phyloP scores from a whole-genome alignment of 1,284 basidiomycete genomes.

The Hemileia vastatrix region DNA sequence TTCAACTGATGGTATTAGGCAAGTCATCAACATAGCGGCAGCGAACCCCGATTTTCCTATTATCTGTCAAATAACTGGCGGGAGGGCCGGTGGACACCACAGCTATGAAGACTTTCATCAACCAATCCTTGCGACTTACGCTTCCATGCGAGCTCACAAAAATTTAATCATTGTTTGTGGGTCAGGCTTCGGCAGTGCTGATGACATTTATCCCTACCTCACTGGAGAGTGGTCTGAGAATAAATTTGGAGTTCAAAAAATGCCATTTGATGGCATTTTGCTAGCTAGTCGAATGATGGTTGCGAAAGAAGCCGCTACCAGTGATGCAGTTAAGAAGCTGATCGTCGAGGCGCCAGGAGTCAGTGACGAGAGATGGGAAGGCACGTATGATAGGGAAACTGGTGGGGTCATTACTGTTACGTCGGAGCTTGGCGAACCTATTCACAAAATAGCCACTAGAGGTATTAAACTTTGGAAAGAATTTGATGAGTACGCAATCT shows the following conservation, averaged over 20 bases:
- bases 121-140: slow-evolving; percentile 83
- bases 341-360: slow-evolving; percentile 92
- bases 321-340: slow-evolving; percentile 85
- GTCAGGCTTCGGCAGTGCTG: slow-evolving; percentile 91
- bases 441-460: slow-evolving; percentile 96
- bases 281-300: slow-evolving; percentile 96
- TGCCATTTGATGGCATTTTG: slow-evolving; percentile 97
- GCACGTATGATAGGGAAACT: slow-evolving; percentile 85
- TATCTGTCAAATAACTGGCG: slow-evolving; percentile 97
- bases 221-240: slow-evolving; percentile 87
- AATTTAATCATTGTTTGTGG: slow-evolving; percentile 89
- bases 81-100: slow-evolving; percentile 97
- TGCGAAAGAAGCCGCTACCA: slow-evolving; percentile 94
- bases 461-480: slow-evolving; percentile 97
- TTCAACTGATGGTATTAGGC: slow-evolving; percentile 89
- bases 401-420: slow-evolving; percentile 94
- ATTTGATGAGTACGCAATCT: slow-evolving; percentile 61
- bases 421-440: slow-evolving; percentile 95
- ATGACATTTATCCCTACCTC: slow-evolving; percentile 94
- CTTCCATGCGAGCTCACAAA: slow-evolving; percentile 71
- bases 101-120: slow-evolving; percentile 98
- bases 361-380: slow-evolving; percentile 82
- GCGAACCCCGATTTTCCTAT: slow-evolving; percentile 95
- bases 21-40: slow-evolving; percentile 90
- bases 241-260: slow-evolving; percentile 75